Evolutionary conservation across 1,139 yeast species (phyloP), one percentile per base, ranked within the genome.

Genomic region (Candida labiduridarum): DNA sequence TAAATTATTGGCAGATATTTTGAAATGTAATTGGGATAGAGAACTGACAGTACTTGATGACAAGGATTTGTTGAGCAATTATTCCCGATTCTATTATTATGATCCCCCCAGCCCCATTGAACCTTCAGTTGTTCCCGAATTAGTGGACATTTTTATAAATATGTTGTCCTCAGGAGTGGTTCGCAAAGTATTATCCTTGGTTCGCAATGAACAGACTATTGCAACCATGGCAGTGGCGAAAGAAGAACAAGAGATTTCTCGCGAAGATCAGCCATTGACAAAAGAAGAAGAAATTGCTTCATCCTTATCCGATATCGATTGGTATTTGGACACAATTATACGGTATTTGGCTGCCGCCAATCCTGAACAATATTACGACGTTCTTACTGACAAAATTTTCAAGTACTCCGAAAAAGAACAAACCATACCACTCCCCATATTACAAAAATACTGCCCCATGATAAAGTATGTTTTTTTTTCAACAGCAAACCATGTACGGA

Each of bases 321-420:
- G 60, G 12, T 71, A 74, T 64, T 63, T 82, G 61, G 78, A 78
- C 60, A 57, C 71, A 3, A 63, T 79, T 3, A 61, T 83, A 35
- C 71, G 81, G 46, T 84, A 71, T 59, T 58, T 84, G 14, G 79
- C 85, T 1, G 79, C 84, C 1, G 69, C 87, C 1, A 83, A 85
- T 60, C 83, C 87, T 38, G 56, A 55, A 0, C 81, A 79, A 33
- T 83, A 76, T 58, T 76, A 69, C 49, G 63, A 65, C 12, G 82
- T 73, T 56, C 51, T 80, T 10, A 64, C 69, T 16, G 59, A 63
- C 3, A 71, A 70, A 44, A 55, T 81, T 4, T 68, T 79, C 53
- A 63, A 60, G 41, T 73, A 69, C 55, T 60, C 70, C 44, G 61
- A 64, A 30, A 56, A 63, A 2, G 69, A 71, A 44, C 83, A 79